These are phyloP conservation scores for Euphrasia arctica DNA, from an alignment of 305 asterid genomes.

Conservation along the genomic window DNA sequence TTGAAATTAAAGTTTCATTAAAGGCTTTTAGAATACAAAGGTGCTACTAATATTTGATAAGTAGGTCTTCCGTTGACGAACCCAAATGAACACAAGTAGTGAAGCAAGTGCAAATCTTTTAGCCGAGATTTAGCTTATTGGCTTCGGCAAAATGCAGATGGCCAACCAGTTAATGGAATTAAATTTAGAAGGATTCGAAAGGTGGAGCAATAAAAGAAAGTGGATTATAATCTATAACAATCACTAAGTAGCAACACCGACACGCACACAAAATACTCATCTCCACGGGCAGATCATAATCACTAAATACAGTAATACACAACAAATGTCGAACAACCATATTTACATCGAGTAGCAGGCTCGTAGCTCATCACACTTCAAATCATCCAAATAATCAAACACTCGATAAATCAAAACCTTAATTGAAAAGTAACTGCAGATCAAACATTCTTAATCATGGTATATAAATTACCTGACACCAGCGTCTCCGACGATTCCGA, in stretches of 20 bases:
- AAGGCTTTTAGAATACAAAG: not conserved
- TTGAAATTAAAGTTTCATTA: not conserved
- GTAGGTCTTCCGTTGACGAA: not conserved
- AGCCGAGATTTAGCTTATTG: not conserved
- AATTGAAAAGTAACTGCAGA: not conserved
- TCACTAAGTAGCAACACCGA: not conserved
- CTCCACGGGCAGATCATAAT: not conserved
- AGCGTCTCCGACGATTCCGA: slow-evolving; percentile 52
- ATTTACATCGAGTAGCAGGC: not conserved
- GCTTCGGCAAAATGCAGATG: not conserved
- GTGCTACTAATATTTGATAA: not conserved
- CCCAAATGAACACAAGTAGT: not conserved
- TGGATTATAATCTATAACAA: not conserved
- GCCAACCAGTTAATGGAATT: not conserved
- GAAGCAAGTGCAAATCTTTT: not conserved
- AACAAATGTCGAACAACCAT: not conserved
- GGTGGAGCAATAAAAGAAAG: not conserved
- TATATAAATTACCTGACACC: slow-evolving; percentile 39
- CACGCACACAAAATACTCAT: not conserved
- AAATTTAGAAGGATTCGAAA: not conserved
- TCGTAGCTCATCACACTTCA: not conserved
- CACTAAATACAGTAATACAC: slow-evolving; percentile 1
- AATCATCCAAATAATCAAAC: slow-evolving; percentile 5
- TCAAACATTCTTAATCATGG: not conserved
- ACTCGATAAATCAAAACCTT: not conserved